Evolutionary conservation across 2,329 filamentous ascomycete species (phyloP).

Genomic region (Ophiostoma montium): DNA sequence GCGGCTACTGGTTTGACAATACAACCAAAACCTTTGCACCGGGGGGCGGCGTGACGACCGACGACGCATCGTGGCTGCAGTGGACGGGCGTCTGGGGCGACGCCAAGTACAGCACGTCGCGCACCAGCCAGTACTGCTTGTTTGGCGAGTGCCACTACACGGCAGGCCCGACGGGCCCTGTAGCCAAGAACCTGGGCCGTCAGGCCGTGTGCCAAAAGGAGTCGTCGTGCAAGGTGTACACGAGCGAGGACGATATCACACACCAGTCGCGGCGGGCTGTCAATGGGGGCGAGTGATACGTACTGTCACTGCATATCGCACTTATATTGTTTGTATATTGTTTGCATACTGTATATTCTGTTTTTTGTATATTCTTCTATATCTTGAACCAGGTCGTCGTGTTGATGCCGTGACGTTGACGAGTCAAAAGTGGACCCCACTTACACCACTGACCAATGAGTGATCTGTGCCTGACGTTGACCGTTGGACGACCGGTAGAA

Average conservation of each 20-base stretch:
- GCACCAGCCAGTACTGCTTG: slow-evolving; percentile 14
- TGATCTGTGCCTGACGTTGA: too few species aligned
- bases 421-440: too few species aligned
- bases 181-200: slow-evolving; percentile 15
- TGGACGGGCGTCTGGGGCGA: slow-evolving; percentile 16
- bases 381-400: too few species aligned
- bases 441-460: too few species aligned
- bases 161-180: slow-evolving; percentile 15
- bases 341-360: too few species aligned
- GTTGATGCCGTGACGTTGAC: too few species aligned
- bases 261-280: background rate
- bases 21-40: slow-evolving; percentile 6
- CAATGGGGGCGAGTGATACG: too few species aligned
- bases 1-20: slow-evolving; percentile 15
- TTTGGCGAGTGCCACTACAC: slow-evolving; percentile 15
- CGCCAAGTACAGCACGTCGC: slow-evolving; percentile 11
- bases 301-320: too few species aligned
- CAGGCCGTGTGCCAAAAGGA: slow-evolving; percentile 13
- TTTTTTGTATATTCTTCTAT: too few species aligned
- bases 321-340: too few species aligned
- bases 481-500: too few species aligned
- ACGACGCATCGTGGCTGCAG: slow-evolving; percentile 12
- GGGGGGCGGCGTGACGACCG: slow-evolving; percentile 6
- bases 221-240: slow-evolving; percentile 9
- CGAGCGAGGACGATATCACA: slow-evolving; percentile 12